A percentile compares a stretch with the other conserved stretches of the same genome.
phyloP scores from a whole-genome alignment of 495 filamentous ascomycete species.

The Haplographium delicatum region DNA sequence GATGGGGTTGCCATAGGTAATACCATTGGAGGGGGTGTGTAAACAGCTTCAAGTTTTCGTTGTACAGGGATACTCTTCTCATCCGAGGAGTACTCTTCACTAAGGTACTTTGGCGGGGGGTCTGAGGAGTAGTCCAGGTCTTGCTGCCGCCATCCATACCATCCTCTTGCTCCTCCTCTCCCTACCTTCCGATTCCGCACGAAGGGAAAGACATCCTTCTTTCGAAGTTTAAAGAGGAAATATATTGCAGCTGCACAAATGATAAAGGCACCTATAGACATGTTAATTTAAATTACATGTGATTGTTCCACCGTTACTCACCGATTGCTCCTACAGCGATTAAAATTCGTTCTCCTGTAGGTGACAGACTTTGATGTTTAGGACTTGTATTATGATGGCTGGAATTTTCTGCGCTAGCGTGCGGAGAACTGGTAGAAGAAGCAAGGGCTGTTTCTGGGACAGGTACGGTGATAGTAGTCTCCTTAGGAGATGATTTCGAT shows the following conservation, averaged over 20 bases:
- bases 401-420: not conserved
- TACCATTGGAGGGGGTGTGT: not conserved
- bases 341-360: constrained; percentile 36
- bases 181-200: constrained; percentile 8
- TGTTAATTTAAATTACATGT: not conserved
- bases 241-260: constrained; percentile 18
- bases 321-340: constrained; percentile 46
- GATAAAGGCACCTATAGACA: constrained; percentile 20
- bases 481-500: not conserved
- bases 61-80: constrained; percentile 11
- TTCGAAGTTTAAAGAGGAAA: constrained; percentile 15
- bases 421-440: not conserved
- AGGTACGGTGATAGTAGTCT: not conserved
- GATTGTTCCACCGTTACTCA: constrained; percentile 27
- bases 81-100: not conserved
- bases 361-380: constrained; percentile 11
- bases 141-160: constrained; percentile 20
- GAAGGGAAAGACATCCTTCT: constrained; percentile 4
- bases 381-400: not conserved
- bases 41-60: constrained; percentile 5
- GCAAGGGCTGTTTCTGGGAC: constrained; percentile 3
- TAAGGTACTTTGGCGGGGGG: constrained; percentile 18
- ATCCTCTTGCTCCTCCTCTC: constrained; percentile 12
- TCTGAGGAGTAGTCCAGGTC: constrained; percentile 7
- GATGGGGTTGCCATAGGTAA: constrained; percentile 10